Evolutionary conservation across 768 basidiomycete species (phyloP), one percentile per base, ranked within the genome.

Genomic region (Rhizopogon salebrosus): DNA sequence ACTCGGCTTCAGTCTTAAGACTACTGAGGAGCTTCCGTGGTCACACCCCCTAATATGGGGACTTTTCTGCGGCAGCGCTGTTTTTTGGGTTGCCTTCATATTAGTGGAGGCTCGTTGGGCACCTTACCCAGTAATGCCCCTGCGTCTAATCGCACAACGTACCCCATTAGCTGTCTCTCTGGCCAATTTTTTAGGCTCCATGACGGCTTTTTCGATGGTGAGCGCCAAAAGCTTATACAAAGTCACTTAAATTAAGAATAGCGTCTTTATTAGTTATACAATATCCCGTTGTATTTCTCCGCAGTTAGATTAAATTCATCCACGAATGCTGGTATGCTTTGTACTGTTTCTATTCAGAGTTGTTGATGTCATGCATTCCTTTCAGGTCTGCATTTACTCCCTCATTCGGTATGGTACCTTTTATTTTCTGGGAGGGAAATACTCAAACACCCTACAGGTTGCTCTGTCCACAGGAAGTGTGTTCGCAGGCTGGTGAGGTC

Each of bases 71-170:
- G 63, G 72, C 38, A 87, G 90, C 59, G 68, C 68, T 43, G 55
- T 86, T 20, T 85, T 75, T 48, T 74, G 75, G 9, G 57, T 73
- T 6, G 60, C 75, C 2, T 98, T 99, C 67, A 64, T 95, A 27
- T 64, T 82, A 41, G 89, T 91, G 23, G 95, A 99, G 70, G 83
- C 83, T 52, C 75, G 79, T 58, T 84, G 80, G 74, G 83, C 90
- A 3, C 76, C 80, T 3, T 89, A 87, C 65, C 97, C 97, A 14
- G 87, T 98, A 48, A 87, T 99, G 84, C 95, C 95, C 43, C 70
- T 97, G 57, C 80, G 80, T 49, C 71, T 95, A 52, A 78, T 95
- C 31, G 80, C 77, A 29, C 82, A 84, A 62, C 75, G 93, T 51
- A 94, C 89, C 22, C 91, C 92, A 4, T 68, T 93, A 18, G 86